Conservation (phyloP, 2,329 filamentous ascomycete species). For the Purpureocillium lavendulum region DNA sequence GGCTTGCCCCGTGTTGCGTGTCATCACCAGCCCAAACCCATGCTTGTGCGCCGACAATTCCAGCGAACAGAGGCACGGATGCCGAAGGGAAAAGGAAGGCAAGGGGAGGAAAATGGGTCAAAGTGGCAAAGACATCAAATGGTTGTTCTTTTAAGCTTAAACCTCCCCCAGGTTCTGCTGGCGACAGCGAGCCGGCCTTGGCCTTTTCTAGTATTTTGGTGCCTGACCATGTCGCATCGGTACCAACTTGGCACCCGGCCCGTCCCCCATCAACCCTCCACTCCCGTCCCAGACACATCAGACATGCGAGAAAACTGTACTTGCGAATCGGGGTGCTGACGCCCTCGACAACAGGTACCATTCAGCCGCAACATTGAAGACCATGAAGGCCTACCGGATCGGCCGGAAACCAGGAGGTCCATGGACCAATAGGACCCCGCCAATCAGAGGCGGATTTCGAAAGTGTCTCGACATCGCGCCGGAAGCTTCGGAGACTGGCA, state of each 20-base stretch:
- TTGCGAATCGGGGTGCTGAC: conserved; percentile 7
- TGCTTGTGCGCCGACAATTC: no score
- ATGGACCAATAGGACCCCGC: conserved; percentile 51
- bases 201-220: no score
- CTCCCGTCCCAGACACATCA: neutral
- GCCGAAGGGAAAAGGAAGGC: neutral
- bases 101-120: neutral
- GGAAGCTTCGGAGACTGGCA: conserved; percentile 7
- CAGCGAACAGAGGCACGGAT: no score
- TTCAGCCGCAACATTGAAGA: conserved; percentile 39
- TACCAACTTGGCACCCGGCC: no score
- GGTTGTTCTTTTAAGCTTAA: neutral
- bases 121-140: neutral
- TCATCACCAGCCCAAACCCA: no score
- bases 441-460: conserved; percentile 39
- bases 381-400: conserved; percentile 53
- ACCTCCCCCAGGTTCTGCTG: neutral
- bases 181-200: no score
- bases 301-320: no score
- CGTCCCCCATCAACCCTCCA: neutral
- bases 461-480: conserved; percentile 1
- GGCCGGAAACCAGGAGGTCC: conserved; percentile 43
- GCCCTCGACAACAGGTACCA: conserved; percentile 42
- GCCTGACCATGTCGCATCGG: no score
- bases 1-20: neutral